Base-by-base conservation (phyloP, 2,329 filamentous ascomycete species). In the Colletotrichum lupini region DNA sequence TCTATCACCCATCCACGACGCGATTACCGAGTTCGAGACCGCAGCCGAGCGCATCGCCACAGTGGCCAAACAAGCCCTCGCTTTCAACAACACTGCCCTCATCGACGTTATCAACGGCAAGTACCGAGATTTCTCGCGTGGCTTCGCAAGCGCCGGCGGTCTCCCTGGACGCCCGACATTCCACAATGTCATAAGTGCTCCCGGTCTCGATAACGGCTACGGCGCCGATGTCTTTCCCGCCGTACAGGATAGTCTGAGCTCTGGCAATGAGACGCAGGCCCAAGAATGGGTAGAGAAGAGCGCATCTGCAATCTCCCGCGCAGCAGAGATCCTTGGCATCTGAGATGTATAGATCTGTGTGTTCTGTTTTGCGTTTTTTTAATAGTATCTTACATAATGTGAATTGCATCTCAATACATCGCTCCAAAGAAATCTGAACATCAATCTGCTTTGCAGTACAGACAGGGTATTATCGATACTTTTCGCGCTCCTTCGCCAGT, bases 101-200 rank as follows among this genome's bases (percentile, higher is more conserved):
- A 30, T 73, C 19, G n/a, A 64, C 28, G 52, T 69, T 1, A 24
- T 73, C 1, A 73, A 73, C 46, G 37, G 59, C 55, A 73, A 64
- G 26, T 73, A 73, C 52, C 70, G 70, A 30, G 70, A 73, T 32
- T 73, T 73, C 26, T 64, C 58, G 11, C 70, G 70, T 30, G 70
- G 70, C 8, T 73, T 73, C n/a, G 70, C 66, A 2, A 73, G 70
- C 12, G 70, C 42, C 1, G 70, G 66, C 1, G 70, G 70, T 1
- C 66, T 73, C 0, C 70, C 70, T 24, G 66, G 70, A 12, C 70
- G 70, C 0, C 53, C 70, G 19, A 73, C 70, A 26, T 73, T 73
- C 49, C 66, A 63, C 12, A 73, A 73, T 14, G 67, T 70, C 49
- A 16, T 73, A 30, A 70, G 70, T 46, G 70, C 70, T 0, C 70